Evolutionary conservation across 2,329 filamentous ascomycete genomes (phyloP).

Genomic region (Aspergillus sp.): DNA sequence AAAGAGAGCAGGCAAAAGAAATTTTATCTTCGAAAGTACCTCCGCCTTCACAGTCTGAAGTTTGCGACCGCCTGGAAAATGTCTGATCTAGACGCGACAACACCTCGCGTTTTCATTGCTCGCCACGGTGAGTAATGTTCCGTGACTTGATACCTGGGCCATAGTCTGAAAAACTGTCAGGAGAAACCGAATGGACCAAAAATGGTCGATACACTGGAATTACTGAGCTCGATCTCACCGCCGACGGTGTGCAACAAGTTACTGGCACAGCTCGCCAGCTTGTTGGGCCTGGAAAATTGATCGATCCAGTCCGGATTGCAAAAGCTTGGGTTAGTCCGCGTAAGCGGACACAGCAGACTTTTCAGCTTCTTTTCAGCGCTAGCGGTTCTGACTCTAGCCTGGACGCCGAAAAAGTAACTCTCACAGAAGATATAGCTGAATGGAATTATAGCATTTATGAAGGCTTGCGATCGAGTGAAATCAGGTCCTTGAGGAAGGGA

Average conservation of each 20-base stretch:
- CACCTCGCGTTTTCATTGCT: not conserved
- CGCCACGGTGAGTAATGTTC: not conserved
- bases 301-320: not conserved
- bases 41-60: too few relatives aligned
- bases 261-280: not conserved
- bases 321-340: not conserved
- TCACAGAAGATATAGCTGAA: not conserved
- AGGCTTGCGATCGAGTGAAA: not conserved
- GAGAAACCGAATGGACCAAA: constrained; percentile 12
- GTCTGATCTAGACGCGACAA: not conserved
- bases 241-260: not conserved
- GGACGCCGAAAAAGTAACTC: not conserved
- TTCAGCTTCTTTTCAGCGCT: not conserved
- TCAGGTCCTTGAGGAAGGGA: constrained; percentile 37
- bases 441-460: not conserved
- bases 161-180: not conserved
- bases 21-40: too few relatives aligned
- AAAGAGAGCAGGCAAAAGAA: too few relatives aligned
- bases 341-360: not conserved
- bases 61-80: not conserved
- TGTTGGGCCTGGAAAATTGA: not conserved
- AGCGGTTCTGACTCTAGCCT: too few relatives aligned
- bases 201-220: constrained; percentile 61
- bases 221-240: constrained; percentile 48
- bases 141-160: too few relatives aligned